Evolutionary conservation across 768 basidiomycete species (phyloP), one percentile per base, ranked within the genome.

Genomic region (Kwoniella mangroviensis): DNA sequence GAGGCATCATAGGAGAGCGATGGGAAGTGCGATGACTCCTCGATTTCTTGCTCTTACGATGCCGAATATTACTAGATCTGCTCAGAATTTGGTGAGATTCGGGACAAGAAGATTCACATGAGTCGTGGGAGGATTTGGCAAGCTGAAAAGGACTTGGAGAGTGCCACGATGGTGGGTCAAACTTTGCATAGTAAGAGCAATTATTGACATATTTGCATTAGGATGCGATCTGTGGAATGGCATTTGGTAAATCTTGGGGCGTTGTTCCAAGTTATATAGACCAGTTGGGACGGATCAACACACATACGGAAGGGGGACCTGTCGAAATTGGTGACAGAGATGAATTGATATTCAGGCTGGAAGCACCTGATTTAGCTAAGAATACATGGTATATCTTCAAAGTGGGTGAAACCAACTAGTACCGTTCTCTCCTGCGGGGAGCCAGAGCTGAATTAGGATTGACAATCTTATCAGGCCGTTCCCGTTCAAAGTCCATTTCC

Each of bases 141-240:
- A 7, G 60, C 67, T n/a, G 74, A 76, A 43, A n/a, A 24, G 21
- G 74, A 76, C 58, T 28, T 79, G 64, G 73, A 77, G 63, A 67
- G 65, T 24, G 74, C 76, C 19, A 75, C 73, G 3, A 65, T 79
- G 75, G 78, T 76, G 43, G 63, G 75, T 67, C 6, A 22, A 28
- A 34, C 5, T 41, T 52, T 55, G 49, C 12, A 65, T 49, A n/a
- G n/a, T n/a, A 15, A 49, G 45, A 34, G 34, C 34, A 34, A 34
- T 34, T 34, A 34, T 34, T 49, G 45, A 58, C 2, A 42, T 15
- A 45, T 43, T 52, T 43, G 4, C 21, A 42, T 6, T 26, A 79
- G 78, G 79, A 79, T 64, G 79, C 76, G 0, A 79, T 79, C 61
- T 74, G 77, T 57, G 77, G 68, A 4, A 78, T 80, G 68, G 75